Evolutionary conservation across 192 early-diverging fungal genomes (phyloP), one percentile per base, ranked within the genome.

Genomic region (Backusella morwellensis): DNA sequence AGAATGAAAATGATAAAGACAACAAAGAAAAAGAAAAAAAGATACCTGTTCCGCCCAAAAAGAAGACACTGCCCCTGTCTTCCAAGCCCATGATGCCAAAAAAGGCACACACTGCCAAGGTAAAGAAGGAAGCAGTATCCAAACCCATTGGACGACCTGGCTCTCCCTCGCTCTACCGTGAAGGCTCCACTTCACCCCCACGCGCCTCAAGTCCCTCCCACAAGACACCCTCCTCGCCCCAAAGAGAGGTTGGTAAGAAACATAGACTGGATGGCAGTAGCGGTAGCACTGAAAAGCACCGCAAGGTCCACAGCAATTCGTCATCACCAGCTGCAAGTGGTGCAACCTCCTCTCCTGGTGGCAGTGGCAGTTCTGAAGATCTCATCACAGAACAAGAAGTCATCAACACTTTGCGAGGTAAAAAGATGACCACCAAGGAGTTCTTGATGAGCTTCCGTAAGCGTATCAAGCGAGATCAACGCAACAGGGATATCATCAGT

Each of bases 351-450:
- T 63, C 56, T 12, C 56, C 56, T 63, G 11, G 23, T 29, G 26
- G 11, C 14, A 3, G 23, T 29, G 56, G 23, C 6, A 6, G 6
- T 2, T 21, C 19, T 63, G 14, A 21, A 0, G 76, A 83, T 50
- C 72, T 92, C 15, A 92, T 94, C 44, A 92, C 90, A 21, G 90
- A 92, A 73, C 82, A 85, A 23, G 93, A 94, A 75, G 90, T 94
- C 3, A 82, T 92, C 32, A 59, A 77, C 17, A 83, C 86, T 4
- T 56, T 91, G 32, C 88, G 90, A 69, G 88, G 82, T 47, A 86
- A 81, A 40, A 81, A 84, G 17, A 82, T 89, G 81, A 90, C 88
- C 3, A 91, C 91, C 36, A 88, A 89, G 76, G 90, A 92, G 35
- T 85, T 94, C 19, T 86, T 94, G 47, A 79, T 82, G 44, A 83